Percentiles rank a stretch among this genome's conserved stretches.
Evolutionary conservation across 2,329 filamentous ascomycete species (phyloP).

Genomic region (Lasiodiplodia gonubiensis): DNA sequence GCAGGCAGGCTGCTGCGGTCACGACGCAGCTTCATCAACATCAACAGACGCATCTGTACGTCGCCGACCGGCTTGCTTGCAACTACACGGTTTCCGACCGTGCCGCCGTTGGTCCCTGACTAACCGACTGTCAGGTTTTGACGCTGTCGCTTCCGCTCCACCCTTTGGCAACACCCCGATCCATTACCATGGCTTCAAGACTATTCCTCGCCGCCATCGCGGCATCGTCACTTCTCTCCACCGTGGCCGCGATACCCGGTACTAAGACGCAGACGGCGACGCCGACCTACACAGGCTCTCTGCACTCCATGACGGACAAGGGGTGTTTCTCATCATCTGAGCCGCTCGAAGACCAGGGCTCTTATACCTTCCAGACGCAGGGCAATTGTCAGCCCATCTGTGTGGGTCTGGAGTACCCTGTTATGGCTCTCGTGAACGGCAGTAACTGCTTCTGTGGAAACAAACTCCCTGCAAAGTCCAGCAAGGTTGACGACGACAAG

Average conservation of each 20-base stretch:
- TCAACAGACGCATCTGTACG: background rate
- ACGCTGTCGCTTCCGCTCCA: background rate
- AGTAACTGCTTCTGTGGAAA: slow-evolving; percentile 76
- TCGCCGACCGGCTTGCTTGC: slow-evolving; percentile 6
- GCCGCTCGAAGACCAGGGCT: slow-evolving; percentile 56
- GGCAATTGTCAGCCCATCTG: slow-evolving; percentile 63
- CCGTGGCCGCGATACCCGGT: slow-evolving; percentile 36
- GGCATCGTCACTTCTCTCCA: slow-evolving; percentile 40
- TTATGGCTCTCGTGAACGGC: slow-evolving; percentile 67
- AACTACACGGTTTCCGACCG: slow-evolving; percentile 4
- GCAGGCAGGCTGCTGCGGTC: slow-evolving; percentile 19
- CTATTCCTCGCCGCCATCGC: slow-evolving; percentile 40
- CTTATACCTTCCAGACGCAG: slow-evolving; percentile 58
- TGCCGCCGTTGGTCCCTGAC: slow-evolving; percentile 17
- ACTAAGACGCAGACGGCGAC: slow-evolving; percentile 36
- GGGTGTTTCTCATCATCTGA: slow-evolving; percentile 60
- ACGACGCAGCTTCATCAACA: slow-evolving; percentile 23
- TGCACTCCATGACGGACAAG: slow-evolving; percentile 41
- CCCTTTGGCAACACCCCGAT: slow-evolving; percentile 18
- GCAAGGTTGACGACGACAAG: slow-evolving; percentile 60
- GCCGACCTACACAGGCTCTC: slow-evolving; percentile 39
- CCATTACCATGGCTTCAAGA: slow-evolving; percentile 42
- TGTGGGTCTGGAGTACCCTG: slow-evolving; percentile 53
- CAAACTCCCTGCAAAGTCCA: slow-evolving; percentile 64
- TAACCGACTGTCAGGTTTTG: slow-evolving; percentile 8